Conservation (phyloP, 768 basidiomycete genomes). For the Collybia sp. region DNA sequence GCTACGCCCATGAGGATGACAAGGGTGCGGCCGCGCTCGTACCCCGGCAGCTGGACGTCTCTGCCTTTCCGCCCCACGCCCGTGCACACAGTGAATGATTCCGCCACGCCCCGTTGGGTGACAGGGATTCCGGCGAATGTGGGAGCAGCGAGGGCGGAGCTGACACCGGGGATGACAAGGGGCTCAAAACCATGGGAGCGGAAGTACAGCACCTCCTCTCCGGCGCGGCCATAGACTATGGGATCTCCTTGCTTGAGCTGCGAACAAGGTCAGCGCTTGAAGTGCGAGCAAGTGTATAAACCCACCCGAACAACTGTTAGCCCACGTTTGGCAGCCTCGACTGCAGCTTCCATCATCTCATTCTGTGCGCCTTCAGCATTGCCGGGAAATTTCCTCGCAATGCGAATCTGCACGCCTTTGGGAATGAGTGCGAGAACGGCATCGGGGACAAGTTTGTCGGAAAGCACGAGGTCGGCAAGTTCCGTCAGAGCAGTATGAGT, state of each 20-base stretch:
- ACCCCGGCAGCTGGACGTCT: slow-evolving; percentile 80
- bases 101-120: slow-evolving; percentile 92
- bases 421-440: slow-evolving; percentile 87
- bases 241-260: slow-evolving; percentile 98
- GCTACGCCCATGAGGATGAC: slow-evolving; percentile 91
- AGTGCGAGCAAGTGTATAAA: slow-evolving; percentile 9
- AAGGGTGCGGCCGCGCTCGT: slow-evolving; percentile 76
- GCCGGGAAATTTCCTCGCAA: slow-evolving; percentile 96
- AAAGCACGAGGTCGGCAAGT: slow-evolving; percentile 82
- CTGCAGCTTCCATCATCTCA: slow-evolving; percentile 91
- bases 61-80: slow-evolving; percentile 89
- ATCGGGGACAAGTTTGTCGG: slow-evolving; percentile 94
- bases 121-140: slow-evolving; percentile 89
- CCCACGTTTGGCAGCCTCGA: slow-evolving; percentile 77
- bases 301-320: slow-evolving; percentile 83
- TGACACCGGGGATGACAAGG: slow-evolving; percentile 84
- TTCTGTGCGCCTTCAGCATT: slow-evolving; percentile 93
- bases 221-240: slow-evolving; percentile 88
- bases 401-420: slow-evolving; percentile 62
- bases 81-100: slow-evolving; percentile 86
- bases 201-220: slow-evolving; percentile 94
- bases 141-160: slow-evolving; percentile 87
- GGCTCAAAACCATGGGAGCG: slow-evolving; percentile 80
- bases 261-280: neutral
- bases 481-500: slow-evolving; percentile 77